Conservation (phyloP, 192 early-diverging fungal species). For the Phlyctochytrium planicorne region DNA sequence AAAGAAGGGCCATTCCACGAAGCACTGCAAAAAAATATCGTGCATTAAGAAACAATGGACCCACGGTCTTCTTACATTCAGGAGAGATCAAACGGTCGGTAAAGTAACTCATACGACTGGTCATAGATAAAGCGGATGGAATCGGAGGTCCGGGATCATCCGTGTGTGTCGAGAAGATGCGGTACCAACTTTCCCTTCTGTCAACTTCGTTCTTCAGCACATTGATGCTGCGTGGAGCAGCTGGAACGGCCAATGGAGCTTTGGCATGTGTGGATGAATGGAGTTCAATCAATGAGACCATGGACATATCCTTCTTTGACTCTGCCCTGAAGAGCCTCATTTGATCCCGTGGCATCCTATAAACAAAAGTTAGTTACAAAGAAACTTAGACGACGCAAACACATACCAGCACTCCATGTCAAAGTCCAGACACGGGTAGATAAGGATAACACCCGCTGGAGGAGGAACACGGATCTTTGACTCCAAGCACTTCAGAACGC, state of each 20-base stretch:
- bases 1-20: conserved; percentile 74
- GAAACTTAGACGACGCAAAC: background rate
- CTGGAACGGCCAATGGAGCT: conserved; percentile 58
- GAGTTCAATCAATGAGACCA: conserved; percentile 45
- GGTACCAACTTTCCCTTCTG: conserved; percentile 41
- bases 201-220: conserved; percentile 48
- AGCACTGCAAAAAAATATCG: conserved; percentile 40
- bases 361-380: background rate
- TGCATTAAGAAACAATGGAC: background rate
- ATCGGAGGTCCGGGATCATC: conserved; percentile 25
- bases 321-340: conserved; percentile 63
- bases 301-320: conserved; percentile 40
- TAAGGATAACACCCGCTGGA: conserved; percentile 76
- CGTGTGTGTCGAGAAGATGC: conserved; percentile 23
- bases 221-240: conserved; percentile 51
- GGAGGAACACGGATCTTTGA: conserved; percentile 51
- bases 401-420: conserved; percentile 84
- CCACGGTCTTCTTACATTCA: conserved; percentile 58
- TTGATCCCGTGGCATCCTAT: conserved; percentile 64
- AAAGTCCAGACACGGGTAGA: conserved; percentile 90
- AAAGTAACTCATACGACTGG: conserved; percentile 63
- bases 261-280: conserved; percentile 69
- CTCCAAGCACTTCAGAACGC: conserved; percentile 79
- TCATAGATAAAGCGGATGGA: conserved; percentile 44
- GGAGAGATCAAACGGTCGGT: conserved; percentile 84